phyloP scores from a whole-genome alignment of 352 stramenopile genomes.

The Globisporangium recalcitrans region DNA sequence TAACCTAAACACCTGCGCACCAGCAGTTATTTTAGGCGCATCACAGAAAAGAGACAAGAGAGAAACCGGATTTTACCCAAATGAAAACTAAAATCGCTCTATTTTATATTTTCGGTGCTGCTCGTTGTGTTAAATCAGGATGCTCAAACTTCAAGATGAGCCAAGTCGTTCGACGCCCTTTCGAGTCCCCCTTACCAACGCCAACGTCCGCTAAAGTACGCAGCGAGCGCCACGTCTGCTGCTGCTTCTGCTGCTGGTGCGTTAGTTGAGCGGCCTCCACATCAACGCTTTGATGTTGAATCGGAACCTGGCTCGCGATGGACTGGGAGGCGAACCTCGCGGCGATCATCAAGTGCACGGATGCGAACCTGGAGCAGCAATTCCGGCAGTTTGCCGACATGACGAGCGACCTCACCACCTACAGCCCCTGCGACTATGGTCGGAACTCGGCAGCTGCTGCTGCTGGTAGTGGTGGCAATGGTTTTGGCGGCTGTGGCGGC shows the following conservation, averaged over 20 bases:
- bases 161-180: too few species aligned
- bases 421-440: background rate
- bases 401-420: slow-evolving; percentile 18
- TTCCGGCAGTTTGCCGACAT: slow-evolving; percentile 63
- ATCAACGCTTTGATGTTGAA: background rate
- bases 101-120: background rate
- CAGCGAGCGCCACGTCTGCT: background rate
- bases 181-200: background rate
- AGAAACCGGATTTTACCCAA: background rate
- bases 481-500: background rate
- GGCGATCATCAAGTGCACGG: slow-evolving; percentile 77
- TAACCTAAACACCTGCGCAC: background rate
- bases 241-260: too few species aligned
- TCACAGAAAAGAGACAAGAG: background rate
- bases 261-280: too few species aligned
- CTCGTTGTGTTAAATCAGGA: background rate
- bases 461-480: background rate
- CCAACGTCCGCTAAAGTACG: background rate
- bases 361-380: slow-evolving; percentile 70
- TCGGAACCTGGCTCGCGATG: slow-evolving; percentile 4
- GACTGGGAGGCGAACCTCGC: slow-evolving; percentile 53
- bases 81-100: background rate
- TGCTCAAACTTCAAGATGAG: too few species aligned
- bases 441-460: slow-evolving; percentile 1
- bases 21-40: background rate